Evolutionary conservation across 345 rosid species (phyloP).

Genomic region (Pelargonium nanum): DNA sequence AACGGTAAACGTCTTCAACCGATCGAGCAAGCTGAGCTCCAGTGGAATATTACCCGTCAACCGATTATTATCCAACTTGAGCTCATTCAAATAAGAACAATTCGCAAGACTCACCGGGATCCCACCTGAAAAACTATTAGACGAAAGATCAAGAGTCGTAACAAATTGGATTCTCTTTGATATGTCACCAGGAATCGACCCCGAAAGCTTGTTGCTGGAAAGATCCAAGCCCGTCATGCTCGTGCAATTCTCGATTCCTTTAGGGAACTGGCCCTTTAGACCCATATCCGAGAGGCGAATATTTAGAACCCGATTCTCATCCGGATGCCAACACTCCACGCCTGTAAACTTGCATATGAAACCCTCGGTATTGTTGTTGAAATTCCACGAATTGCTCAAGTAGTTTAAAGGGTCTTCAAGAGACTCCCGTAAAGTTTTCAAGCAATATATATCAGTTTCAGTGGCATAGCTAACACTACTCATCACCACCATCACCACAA

Average conservation of each 20-base stretch:
- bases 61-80: constrained; percentile 13
- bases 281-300: constrained; percentile 10
- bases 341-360: constrained; percentile 14
- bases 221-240: constrained; percentile 9
- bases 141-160: constrained; percentile 10
- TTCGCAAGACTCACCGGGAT: constrained; percentile 7
- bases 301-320: constrained; percentile 6
- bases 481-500: not conserved
- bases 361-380: constrained; percentile 8
- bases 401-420: not conserved
- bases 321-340: constrained; percentile 8
- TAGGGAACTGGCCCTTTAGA: constrained; percentile 23
- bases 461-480: not conserved
- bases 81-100: not conserved
- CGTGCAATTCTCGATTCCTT: constrained; percentile 9
- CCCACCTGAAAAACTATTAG: constrained; percentile 18
- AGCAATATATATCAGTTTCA: not conserved
- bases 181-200: constrained; percentile 11
- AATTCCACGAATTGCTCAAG: constrained; percentile 10
- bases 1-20: constrained; percentile 15
- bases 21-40: not conserved
- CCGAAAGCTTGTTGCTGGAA: constrained; percentile 14
- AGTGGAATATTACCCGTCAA: constrained; percentile 13
- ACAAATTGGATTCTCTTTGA: not conserved
- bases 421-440: not conserved